These are phyloP conservation scores for Oryza punctata DNA, from an alignment of 176 grass and related monocot species.

Conservation along the genomic window DNA sequence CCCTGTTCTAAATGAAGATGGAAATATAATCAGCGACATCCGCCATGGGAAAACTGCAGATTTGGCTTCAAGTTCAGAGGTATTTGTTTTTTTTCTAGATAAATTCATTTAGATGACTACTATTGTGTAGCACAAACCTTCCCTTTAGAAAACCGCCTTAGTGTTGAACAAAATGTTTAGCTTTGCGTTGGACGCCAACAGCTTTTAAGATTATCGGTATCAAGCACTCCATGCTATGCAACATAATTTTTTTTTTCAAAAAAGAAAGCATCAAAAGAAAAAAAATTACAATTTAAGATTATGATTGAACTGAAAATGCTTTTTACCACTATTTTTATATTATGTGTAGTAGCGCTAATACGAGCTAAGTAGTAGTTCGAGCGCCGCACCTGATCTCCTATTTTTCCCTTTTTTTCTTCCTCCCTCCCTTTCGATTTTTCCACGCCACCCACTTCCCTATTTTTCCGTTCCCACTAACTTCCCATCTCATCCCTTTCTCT, in stretches of 20 bases:
- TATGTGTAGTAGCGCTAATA: too few relatives aligned
- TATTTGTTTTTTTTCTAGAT: conserved; percentile 43
- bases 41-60: conserved; percentile 59
- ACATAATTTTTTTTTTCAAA: background rate
- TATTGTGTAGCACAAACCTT: background rate
- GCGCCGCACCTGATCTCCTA: too few relatives aligned
- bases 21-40: conserved; percentile 67
- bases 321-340: conserved; percentile 1
- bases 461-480: too few relatives aligned
- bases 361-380: too few relatives aligned
- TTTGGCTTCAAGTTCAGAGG: conserved; percentile 56
- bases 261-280: background rate
- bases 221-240: background rate
- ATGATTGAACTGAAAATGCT: conserved; percentile 29
- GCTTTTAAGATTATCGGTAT: background rate
- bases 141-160: background rate
- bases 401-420: too few relatives aligned
- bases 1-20: conserved; percentile 88
- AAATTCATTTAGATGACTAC: background rate
- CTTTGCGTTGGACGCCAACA: background rate
- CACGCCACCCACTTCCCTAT: too few relatives aligned
- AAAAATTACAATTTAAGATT: conserved; percentile 26
- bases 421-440: too few relatives aligned
- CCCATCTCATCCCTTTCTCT: too few relatives aligned
- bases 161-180: background rate